Percentiles rank a stretch among this genome's conserved stretches.
These are phyloP conservation scores for Dendrobium officinale DNA, from an alignment of 106 monocot genomes.

Conservation along the genomic window DNA sequence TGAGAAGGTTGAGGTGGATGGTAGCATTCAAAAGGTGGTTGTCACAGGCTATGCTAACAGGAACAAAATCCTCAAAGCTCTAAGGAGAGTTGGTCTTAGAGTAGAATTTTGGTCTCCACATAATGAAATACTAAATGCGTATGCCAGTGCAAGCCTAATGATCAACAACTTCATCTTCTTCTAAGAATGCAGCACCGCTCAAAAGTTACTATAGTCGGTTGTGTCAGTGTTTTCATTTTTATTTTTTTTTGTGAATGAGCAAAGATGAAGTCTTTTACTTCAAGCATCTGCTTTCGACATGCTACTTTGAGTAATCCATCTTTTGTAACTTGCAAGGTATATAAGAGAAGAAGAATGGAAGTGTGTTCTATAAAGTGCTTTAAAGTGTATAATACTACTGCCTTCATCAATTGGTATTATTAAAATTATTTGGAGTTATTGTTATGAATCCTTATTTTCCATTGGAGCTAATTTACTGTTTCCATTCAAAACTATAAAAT, in stretches of 20 bases:
- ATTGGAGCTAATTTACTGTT: too few relatives aligned
- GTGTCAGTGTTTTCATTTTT: slow-evolving; percentile 9
- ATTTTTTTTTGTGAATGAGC: not conserved
- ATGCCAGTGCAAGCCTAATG: slow-evolving; percentile 59
- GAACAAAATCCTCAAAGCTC: slow-evolving; percentile 78
- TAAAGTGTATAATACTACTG: too few relatives aligned
- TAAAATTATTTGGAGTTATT: too few relatives aligned
- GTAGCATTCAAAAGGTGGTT: slow-evolving; percentile 69
- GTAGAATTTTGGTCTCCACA: slow-evolving; percentile 85
- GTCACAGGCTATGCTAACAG: slow-evolving; percentile 72
- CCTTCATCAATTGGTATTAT: too few relatives aligned
- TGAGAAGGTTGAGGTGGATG: slow-evolving; percentile 90
- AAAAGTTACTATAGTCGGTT: too few relatives aligned
- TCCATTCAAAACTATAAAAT: not conserved
- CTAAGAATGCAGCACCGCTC: slow-evolving; percentile 16
- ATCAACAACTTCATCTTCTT: slow-evolving; percentile 80
- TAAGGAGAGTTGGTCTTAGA: slow-evolving; percentile 71
- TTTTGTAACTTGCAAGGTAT: not conserved
- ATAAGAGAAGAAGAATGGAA: not conserved
- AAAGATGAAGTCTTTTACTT: not conserved
- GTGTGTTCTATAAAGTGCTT: not conserved
- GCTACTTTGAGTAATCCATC: not conserved
- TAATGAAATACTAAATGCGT: slow-evolving; percentile 85
- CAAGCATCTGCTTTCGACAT: too few relatives aligned
- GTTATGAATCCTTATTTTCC: too few relatives aligned